Conservation (phyloP, 495 filamentous ascomycete species). For the Neurospora terricola region DNA sequence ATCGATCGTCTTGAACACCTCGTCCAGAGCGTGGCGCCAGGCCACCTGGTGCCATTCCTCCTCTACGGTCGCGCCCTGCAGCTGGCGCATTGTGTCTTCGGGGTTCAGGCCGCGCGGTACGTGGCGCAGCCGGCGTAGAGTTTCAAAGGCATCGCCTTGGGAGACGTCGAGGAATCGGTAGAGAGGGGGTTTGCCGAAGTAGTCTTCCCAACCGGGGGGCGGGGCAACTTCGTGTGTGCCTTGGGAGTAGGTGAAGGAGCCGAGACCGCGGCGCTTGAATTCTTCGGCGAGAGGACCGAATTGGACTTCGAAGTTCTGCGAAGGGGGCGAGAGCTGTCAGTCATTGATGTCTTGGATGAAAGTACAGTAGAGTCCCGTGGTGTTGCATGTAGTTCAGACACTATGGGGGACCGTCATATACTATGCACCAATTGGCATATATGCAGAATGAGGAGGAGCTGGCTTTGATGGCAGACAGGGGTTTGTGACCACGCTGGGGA, state of each 20-base stretch:
- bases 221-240: constrained; percentile 34
- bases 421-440: background rate
- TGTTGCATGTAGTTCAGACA: too few species aligned
- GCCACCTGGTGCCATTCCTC: constrained; percentile 17
- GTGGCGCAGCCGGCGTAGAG: constrained; percentile 39
- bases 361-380: background rate
- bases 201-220: constrained; percentile 40
- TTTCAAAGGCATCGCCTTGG: constrained; percentile 33
- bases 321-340: background rate
- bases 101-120: constrained; percentile 36
- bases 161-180: constrained; percentile 42
- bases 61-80: constrained; percentile 20
- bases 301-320: constrained; percentile 44
- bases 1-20: constrained; percentile 26
- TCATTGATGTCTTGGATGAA: background rate
- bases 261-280: constrained; percentile 30
- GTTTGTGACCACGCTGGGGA: background rate
- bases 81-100: constrained; percentile 39
- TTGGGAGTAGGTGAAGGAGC: constrained; percentile 38
- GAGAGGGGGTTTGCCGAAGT: constrained; percentile 42
- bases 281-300: constrained; percentile 40
- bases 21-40: constrained; percentile 23
- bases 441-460: background rate
- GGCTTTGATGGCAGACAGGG: background rate
- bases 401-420: too few species aligned